phyloP scores from a whole-genome alignment of 495 filamentous ascomycete species.

The Schizothecium vesticola region DNA sequence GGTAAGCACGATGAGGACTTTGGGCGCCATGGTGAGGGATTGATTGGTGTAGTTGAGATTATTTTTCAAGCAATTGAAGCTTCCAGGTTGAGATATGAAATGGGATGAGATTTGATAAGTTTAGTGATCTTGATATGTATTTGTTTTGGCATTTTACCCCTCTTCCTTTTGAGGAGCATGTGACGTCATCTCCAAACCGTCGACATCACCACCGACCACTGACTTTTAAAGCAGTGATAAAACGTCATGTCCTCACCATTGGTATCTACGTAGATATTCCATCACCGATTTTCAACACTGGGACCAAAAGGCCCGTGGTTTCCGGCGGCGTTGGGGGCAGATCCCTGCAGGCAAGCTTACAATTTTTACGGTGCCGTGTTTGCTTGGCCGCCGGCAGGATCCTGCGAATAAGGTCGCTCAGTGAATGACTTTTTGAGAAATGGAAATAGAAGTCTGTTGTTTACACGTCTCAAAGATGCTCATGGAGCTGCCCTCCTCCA shows the following conservation, averaged over 20 bases:
- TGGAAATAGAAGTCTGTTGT: no score
- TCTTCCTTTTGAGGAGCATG: background rate
- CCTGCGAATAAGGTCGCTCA: no score
- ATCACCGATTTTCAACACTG: background rate
- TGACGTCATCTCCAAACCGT: background rate
- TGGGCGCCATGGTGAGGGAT: conserved; percentile 40
- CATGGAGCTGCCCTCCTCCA: background rate
- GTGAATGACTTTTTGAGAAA: no score
- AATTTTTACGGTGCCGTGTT: no score
- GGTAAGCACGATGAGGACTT: conserved; percentile 65
- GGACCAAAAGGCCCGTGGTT: background rate
- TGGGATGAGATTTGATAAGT: background rate
- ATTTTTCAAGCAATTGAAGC: background rate
- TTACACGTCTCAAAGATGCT: no score
- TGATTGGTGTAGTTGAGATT: background rate
- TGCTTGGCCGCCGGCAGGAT: no score
- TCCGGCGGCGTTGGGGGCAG: background rate
- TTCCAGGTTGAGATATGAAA: background rate
- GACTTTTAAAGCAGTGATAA: background rate
- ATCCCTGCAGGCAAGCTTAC: no score
- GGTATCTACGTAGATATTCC: background rate
- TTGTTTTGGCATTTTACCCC: background rate
- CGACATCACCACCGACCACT: background rate
- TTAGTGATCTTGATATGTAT: background rate
- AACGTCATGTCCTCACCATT: background rate